These are phyloP conservation scores for Diaporthe humulicola DNA, from an alignment of 2,329 filamentous ascomycete genomes.

Conservation along the genomic window DNA sequence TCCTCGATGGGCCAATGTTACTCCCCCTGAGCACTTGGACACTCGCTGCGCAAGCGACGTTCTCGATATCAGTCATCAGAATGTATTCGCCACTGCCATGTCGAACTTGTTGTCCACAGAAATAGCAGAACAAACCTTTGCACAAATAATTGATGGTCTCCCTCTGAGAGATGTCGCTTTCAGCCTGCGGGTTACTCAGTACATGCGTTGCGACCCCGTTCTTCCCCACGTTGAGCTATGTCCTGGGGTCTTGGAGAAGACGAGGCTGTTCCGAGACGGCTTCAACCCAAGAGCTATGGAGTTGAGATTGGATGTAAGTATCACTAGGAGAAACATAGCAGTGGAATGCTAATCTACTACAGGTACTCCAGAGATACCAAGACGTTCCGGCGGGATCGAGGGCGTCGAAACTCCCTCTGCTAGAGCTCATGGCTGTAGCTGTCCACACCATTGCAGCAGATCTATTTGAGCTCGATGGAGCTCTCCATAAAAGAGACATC, in stretches of 20 bases:
- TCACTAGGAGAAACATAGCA: not conserved
- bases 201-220: not conserved
- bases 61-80: not conserved
- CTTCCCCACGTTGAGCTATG: not conserved
- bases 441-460: slow-evolving; percentile 7
- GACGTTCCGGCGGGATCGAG: not conserved
- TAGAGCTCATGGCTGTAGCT: slow-evolving; percentile 5
- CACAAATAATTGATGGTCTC: slow-evolving; percentile 32
- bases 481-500: not conserved
- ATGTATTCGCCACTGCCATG: not conserved
- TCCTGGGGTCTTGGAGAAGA: not conserved
- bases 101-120: slow-evolving; percentile 2
- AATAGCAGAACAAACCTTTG: slow-evolving; percentile 21
- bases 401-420: not conserved
- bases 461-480: not conserved
- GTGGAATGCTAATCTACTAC: not conserved
- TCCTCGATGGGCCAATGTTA: not conserved
- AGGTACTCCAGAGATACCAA: slow-evolving; percentile 18
- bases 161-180: slow-evolving; percentile 15
- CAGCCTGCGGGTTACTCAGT: not conserved
- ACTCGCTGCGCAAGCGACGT: not conserved
- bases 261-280: not conserved
- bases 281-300: not conserved
- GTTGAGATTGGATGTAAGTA: not conserved
- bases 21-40: not conserved